Evolutionary conservation across 106 monocot species (phyloP), one percentile per base, ranked within the genome.

Genomic region (Dendrobium huoshanense): DNA sequence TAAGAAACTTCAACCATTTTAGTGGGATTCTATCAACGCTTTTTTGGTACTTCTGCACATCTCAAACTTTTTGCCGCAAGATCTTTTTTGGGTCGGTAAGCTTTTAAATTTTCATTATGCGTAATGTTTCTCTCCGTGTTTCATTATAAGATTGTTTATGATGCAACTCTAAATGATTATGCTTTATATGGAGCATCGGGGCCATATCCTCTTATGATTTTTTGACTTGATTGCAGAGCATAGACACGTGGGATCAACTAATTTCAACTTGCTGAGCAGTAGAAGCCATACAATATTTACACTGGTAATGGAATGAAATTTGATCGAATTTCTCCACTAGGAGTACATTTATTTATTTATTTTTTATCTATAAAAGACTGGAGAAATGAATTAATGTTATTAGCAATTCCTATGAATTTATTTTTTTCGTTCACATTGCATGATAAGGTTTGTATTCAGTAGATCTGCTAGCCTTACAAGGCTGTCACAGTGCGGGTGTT

Each of bases 211-310:
- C 41, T 72, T 27, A 4, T 75, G 41, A 55, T 33, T 59, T 65
- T 79, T 65, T 83, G 33, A 42, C 6, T 80, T 85, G 45, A 67
- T 86, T 41, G 54, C 92, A 96, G 96, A 96, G 78, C 96, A 96
- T 86, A 90, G 96, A 75, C 96, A 96, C 83, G 92, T 96, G 75
- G 96, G 96, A 73, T 96, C 93, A 48, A 96, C 88, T 75, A 96
- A 96, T 79, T 90, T 96, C 85, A 96, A 96, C 87, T 84, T 94
- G 48, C 86, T 90, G 47, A 96, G 96, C 90, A 96, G 96, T 85
- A 94, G 96, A 90, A 96, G 96, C 86, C 96, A 96, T 85, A 96
- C 96, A 72, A 96, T 96, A 85, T 96, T 96, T 83, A 94, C 96
- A 58, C 86, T 96, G 96, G 96, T 96, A 94, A 41, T 43, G 41